These are phyloP conservation scores for Fusarium scirpi DNA, from an alignment of 2,329 filamentous ascomycete species.

Conservation along the genomic window DNA sequence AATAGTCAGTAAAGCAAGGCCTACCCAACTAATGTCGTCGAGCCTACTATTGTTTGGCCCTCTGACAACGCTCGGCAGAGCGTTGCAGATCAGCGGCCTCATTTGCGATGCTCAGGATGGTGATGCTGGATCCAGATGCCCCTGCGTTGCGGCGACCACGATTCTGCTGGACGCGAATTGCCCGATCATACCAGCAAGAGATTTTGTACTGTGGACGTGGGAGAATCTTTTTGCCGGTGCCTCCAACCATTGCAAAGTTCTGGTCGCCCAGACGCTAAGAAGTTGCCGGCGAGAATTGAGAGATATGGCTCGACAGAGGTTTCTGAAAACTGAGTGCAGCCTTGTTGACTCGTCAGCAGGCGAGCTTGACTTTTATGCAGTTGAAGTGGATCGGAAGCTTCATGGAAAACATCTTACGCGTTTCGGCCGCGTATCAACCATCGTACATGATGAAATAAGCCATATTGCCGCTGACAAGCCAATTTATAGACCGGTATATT, in stretches of 20 bases:
- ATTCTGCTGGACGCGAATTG: not conserved
- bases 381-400: not conserved
- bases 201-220: too few species aligned
- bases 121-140: not conserved
- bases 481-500: too few species aligned
- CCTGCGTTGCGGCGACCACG: not conserved
- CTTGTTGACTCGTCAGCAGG: fast-evolving
- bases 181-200: not conserved
- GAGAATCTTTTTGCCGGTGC: not conserved
- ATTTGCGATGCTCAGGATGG: not conserved
- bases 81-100: not conserved
- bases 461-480: too few species aligned
- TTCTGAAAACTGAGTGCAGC: fast-evolving
- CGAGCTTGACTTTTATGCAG: not conserved
- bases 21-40: not conserved
- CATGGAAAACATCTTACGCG: fast-evolving
- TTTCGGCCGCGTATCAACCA: fast-evolving
- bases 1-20: not conserved
- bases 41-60: fast-evolving
- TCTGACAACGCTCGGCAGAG: not conserved
- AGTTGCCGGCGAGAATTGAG: fast-evolving
- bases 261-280: not conserved
- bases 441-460: too few species aligned
- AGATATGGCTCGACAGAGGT: not conserved
- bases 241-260: not conserved